Conservation (phyloP, 106 monocot species). For the Gastrodia elata region DNA sequence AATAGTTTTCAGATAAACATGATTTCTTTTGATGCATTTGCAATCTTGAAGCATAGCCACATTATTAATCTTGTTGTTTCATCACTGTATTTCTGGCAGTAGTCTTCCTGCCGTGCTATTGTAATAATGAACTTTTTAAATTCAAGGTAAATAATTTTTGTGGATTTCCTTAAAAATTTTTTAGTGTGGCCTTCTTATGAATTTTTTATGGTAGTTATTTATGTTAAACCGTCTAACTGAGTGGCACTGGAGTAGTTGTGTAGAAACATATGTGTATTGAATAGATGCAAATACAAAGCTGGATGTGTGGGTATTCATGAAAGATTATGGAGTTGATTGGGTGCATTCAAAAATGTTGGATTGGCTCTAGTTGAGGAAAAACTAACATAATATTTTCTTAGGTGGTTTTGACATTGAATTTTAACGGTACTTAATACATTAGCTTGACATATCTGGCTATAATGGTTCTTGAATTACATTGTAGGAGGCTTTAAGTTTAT, state of each 20-base stretch:
- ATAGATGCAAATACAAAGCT: too few species aligned
- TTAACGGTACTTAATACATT: too few species aligned
- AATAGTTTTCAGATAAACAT: background rate
- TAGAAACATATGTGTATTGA: background rate
- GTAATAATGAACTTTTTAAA: background rate
- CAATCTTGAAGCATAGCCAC: background rate
- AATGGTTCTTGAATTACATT: too few species aligned
- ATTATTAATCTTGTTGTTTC: background rate
- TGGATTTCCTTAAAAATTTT: background rate
- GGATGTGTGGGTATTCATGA: too few species aligned
- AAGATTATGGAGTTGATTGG: too few species aligned
- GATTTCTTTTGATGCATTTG: background rate
- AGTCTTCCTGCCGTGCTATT: background rate
- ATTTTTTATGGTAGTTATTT: background rate
- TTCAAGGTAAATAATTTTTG: background rate
- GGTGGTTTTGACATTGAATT: too few species aligned
- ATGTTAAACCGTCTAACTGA: background rate
- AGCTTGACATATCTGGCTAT: too few species aligned
- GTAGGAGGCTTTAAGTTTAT: too few species aligned
- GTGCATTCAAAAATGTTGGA: too few species aligned
- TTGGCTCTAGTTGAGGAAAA: too few species aligned
- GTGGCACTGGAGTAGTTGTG: background rate
- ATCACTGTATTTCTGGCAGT: background rate
- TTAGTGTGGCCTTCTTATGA: background rate
- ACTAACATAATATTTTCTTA: too few species aligned